Percentiles rank a stretch among this genome's conserved stretches.
Evolutionary conservation across 768 basidiomycete genomes (phyloP).

Genomic region (Boletus rubroflammeus): DNA sequence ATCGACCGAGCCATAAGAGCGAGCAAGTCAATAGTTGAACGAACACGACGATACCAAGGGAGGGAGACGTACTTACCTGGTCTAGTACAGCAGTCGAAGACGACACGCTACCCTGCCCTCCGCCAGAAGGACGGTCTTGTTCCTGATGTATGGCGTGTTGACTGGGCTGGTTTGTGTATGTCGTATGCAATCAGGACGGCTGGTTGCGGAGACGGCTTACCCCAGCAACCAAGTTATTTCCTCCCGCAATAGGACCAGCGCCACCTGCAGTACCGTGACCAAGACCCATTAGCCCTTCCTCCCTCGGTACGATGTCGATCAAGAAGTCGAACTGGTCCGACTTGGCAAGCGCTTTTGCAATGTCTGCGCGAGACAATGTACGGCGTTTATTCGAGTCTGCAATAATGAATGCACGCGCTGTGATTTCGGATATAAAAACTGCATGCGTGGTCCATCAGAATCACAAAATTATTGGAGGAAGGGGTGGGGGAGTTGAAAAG

Average conservation of each 20-base stretch:
- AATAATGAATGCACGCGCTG: slow-evolving; percentile 91
- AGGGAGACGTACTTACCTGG: slow-evolving; percentile 13
- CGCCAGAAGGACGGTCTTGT: slow-evolving; percentile 19
- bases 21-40: not conserved
- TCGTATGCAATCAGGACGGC: slow-evolving; percentile 1
- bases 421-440: slow-evolving; percentile 99
- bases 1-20: not conserved
- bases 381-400: slow-evolving; percentile 95
- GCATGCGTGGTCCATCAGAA: not conserved
- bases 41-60: not conserved
- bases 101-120: slow-evolving; percentile 17
- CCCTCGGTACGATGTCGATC: slow-evolving; percentile 92
- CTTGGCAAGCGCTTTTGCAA: slow-evolving; percentile 87
- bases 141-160: slow-evolving; percentile 25
- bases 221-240: slow-evolving; percentile 21
- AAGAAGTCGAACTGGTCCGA: slow-evolving; percentile 97
- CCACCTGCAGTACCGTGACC: slow-evolving; percentile 6
- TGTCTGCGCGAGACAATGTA: slow-evolving; percentile 91
- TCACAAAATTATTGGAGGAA: too few relatives aligned
- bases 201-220: slow-evolving; percentile 12
- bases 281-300: slow-evolving; percentile 45
- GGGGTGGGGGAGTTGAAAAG: too few relatives aligned
- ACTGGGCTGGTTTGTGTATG: slow-evolving; percentile 16
- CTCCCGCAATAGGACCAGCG: slow-evolving; percentile 3
- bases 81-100: slow-evolving; percentile 25